Conservation (phyloP, 345 rosid genomes). For the Citrus medica region DNA sequence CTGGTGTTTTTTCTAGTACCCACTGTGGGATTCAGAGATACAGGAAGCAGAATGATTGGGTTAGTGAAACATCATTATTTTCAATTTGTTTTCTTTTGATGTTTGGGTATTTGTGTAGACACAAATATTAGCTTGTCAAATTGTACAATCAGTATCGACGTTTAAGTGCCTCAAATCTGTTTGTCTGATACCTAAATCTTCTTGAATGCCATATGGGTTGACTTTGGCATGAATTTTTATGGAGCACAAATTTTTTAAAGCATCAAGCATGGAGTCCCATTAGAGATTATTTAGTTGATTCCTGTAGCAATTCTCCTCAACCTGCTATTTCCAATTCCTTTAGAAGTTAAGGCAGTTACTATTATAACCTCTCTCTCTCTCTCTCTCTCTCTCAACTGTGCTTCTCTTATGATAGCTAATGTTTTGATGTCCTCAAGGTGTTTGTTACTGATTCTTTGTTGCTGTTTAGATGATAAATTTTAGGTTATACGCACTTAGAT, state of each 20-base stretch:
- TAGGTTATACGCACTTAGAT: background rate
- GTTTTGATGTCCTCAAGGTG: background rate
- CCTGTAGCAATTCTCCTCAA: background rate
- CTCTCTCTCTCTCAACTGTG: background rate
- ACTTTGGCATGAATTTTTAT: background rate
- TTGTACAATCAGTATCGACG: background rate
- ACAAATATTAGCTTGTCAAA: background rate
- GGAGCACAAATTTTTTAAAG: background rate
- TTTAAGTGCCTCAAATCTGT: background rate
- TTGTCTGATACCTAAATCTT: background rate
- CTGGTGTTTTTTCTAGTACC: conserved; percentile 60
- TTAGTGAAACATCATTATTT: conserved; percentile 32
- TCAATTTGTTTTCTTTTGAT: background rate
- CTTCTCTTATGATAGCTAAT: background rate
- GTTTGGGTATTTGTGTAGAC: background rate
- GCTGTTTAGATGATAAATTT: conserved; percentile 1
- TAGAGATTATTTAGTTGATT: background rate
- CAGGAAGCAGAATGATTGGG: conserved; percentile 70
- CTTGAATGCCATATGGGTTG: background rate
- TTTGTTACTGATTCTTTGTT: background rate
- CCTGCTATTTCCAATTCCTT: background rate
- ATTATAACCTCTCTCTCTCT: background rate
- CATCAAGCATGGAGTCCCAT: background rate
- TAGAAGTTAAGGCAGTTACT: background rate
- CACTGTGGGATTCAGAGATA: conserved; percentile 66